These are phyloP conservation scores for Solanum chaucha DNA, from an alignment of 257 asterid species.

Conservation along the genomic window DNA sequence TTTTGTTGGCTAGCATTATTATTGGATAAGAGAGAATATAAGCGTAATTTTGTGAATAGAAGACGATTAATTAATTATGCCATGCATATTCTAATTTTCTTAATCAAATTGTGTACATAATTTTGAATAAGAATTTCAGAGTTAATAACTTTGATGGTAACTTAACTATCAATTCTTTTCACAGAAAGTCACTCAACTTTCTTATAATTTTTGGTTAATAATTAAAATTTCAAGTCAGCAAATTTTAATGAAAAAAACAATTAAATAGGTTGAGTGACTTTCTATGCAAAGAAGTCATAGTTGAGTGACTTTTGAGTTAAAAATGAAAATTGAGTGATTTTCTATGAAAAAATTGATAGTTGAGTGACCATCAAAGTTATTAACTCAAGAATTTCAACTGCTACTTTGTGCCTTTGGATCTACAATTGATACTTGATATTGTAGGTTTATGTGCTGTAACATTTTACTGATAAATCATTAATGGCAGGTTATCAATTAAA, in stretches of 20 bases:
- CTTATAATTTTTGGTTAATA: no score
- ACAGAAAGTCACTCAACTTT: no score
- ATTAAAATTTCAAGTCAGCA: no score
- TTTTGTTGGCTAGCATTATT: background rate
- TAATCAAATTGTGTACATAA: background rate
- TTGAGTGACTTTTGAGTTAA: no score
- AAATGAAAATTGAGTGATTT: no score
- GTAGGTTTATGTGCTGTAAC: background rate
- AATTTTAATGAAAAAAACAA: no score
- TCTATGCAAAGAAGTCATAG: no score
- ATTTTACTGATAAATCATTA: background rate
- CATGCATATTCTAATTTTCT: background rate
- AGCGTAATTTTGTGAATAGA: background rate
- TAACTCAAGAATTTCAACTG: no score
- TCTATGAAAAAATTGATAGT: fast-evolving
- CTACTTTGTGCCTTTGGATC: background rate
- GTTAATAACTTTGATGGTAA: no score
- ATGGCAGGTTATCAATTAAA: background rate
- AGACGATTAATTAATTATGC: background rate
- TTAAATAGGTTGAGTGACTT: no score
- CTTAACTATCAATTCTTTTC: no score
- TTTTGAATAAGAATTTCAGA: background rate
- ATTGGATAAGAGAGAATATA: background rate
- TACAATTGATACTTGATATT: background rate
- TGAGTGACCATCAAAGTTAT: no score